These are phyloP conservation scores for Zanthoxylum bungeanum DNA, from an alignment of 345 rosid genomes.

Conservation along the genomic window DNA sequence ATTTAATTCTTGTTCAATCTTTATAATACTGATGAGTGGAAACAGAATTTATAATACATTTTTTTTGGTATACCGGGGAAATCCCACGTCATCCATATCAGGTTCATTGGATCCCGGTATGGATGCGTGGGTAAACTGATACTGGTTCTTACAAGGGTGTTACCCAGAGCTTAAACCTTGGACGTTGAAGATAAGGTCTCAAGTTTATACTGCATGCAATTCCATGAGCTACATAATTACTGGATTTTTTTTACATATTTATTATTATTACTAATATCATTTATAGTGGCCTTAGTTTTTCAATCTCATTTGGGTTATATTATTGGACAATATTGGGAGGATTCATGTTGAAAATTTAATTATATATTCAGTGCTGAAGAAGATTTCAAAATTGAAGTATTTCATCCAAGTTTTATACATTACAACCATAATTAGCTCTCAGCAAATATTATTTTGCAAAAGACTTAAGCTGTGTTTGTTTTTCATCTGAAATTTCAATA, in stretches of 20 bases:
- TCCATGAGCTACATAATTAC: not conserved
- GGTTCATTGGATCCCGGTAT: no score
- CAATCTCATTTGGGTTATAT: not conserved
- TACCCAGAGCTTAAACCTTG: no score
- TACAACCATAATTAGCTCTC: not conserved
- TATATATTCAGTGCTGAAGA: not conserved
- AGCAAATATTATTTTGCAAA: not conserved
- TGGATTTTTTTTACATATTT: no score
- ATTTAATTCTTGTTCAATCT: conserved; percentile 14
- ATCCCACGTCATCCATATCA: no score
- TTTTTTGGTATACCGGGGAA: no score
- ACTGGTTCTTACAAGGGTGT: no score
- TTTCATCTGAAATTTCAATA: no score
- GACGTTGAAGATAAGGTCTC: no score
- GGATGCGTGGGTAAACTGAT: no score
- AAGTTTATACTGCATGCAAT: not conserved
- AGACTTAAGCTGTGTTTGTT: no score
- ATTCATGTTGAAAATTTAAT: not conserved
- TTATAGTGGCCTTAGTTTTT: not conserved
- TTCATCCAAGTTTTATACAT: not conserved
- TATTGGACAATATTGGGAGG: not conserved
- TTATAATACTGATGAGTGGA: conserved; percentile 12
- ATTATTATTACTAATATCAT: no score
- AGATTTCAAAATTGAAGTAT: not conserved
- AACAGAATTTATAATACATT: not conserved